Evolutionary conservation across 1,284 basidiomycete species (phyloP).

Genomic region (Rugosomyces carneus): DNA sequence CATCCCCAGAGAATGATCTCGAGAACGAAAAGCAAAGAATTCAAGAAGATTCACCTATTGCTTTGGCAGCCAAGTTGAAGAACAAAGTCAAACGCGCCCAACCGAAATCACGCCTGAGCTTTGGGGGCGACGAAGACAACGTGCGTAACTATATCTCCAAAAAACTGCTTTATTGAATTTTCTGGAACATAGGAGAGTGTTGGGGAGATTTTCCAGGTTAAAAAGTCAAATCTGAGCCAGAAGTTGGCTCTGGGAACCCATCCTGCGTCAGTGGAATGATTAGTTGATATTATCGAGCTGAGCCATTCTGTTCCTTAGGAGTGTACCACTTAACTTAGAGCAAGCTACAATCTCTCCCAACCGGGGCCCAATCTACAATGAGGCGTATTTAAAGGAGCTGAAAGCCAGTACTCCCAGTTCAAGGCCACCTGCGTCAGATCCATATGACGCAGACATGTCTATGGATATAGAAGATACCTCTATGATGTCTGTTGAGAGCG

Average conservation of each 20-base stretch:
- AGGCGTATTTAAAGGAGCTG: conserved; percentile 74
- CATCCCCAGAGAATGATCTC: conserved; percentile 30
- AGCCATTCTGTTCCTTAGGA: conserved; percentile 19
- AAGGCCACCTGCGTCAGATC: conserved; percentile 36
- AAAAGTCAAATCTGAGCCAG: conserved; percentile 68
- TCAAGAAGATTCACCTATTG: conserved; percentile 43
- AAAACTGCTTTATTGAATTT: conserved; percentile 19
- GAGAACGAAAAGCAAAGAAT: conserved; percentile 19
- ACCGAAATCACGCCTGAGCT: conserved; percentile 69
- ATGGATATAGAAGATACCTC: conserved; percentile 42
- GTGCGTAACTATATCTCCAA: conserved; percentile 34
- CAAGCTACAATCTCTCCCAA: conserved; percentile 46
- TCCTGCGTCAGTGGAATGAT: conserved; percentile 35
- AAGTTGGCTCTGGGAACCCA: conserved; percentile 54
- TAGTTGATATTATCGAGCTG: conserved; percentile 1
- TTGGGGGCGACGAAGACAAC: conserved; percentile 78
- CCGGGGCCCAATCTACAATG: conserved; percentile 62
- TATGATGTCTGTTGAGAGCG: conserved; percentile 15
- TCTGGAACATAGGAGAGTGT: conserved; percentile 40
- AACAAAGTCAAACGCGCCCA: conserved; percentile 59
- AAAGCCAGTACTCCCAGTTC: conserved; percentile 74
- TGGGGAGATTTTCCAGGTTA: conserved; percentile 65
- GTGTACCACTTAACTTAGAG: conserved; percentile 37
- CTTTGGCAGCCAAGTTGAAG: conserved; percentile 60
- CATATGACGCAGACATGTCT: conserved; percentile 48